A percentile compares a stretch with the other conserved stretches of the same genome.
These are phyloP conservation scores for Lagenaria siceraria DNA, from an alignment of 306 rosid species.

Conservation along the genomic window DNA sequence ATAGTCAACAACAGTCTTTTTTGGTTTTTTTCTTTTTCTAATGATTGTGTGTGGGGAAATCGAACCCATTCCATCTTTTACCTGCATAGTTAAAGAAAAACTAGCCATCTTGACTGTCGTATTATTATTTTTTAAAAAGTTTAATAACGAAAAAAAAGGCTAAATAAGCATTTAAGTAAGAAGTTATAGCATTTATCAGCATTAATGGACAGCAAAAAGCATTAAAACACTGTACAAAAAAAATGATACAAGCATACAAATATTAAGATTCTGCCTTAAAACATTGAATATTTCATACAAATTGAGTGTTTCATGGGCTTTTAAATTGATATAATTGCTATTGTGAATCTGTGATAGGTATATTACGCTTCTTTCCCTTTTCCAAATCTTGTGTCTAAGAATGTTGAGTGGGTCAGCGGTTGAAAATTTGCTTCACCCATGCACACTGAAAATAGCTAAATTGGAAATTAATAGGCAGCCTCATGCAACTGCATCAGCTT, in stretches of 20 bases:
- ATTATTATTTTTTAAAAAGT: too few relatives aligned
- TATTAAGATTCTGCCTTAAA: background rate
- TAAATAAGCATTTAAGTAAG: background rate
- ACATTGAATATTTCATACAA: background rate
- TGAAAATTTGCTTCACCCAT: background rate
- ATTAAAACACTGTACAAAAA: background rate
- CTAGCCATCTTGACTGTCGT: too few relatives aligned
- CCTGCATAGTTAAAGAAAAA: too few relatives aligned
- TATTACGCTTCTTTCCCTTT: background rate
- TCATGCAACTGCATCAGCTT: constrained; percentile 69
- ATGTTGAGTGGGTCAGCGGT: background rate
- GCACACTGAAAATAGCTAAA: background rate
- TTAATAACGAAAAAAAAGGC: too few relatives aligned
- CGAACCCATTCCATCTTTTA: too few relatives aligned
- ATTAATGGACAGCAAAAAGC: background rate
- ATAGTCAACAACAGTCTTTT: too few relatives aligned
- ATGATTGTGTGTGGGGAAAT: too few relatives aligned
- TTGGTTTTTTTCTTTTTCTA: too few relatives aligned
- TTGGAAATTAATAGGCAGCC: background rate
- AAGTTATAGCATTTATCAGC: background rate
- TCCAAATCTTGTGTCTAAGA: background rate
- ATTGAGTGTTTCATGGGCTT: background rate
- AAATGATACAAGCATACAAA: background rate
- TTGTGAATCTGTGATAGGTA: background rate
- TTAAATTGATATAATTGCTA: background rate